A percentile compares a stretch with the other conserved stretches of the same genome.
These are phyloP conservation scores for Coemansia sp. DNA, from an alignment of 192 early-diverging fungal species.

Conservation along the genomic window DNA sequence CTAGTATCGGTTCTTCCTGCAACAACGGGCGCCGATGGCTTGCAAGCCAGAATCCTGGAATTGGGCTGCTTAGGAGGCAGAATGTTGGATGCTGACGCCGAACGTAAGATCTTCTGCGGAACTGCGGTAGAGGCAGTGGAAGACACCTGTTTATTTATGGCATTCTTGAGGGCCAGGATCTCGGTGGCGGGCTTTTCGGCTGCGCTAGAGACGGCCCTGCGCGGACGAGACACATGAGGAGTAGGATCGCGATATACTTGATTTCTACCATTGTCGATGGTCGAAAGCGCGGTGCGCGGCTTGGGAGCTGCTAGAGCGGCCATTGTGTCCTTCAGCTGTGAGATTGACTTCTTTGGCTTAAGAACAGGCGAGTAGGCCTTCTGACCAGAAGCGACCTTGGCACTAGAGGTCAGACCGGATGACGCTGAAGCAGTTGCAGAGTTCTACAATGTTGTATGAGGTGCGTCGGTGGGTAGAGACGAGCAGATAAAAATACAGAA, in stretches of 20 bases:
- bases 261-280: conserved; percentile 20
- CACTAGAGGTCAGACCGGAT: too few species aligned
- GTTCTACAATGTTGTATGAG: too few species aligned
- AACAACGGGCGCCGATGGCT: conserved; percentile 5
- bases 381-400: too few species aligned
- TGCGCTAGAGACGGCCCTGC: conserved; percentile 6
- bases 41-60: background rate
- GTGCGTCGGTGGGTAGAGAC: too few species aligned
- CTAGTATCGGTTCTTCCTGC: conserved; percentile 1
- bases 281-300: conserved; percentile 33
- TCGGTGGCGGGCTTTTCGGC: conserved; percentile 7
- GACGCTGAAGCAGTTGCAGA: too few species aligned
- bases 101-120: conserved; percentile 21
- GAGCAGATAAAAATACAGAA: too few species aligned
- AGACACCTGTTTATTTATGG: background rate
- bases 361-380: too few species aligned
- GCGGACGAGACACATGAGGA: conserved; percentile 7
- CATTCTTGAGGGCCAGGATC: background rate
- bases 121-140: background rate
- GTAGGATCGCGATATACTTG: conserved; percentile 42
- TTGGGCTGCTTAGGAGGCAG: conserved; percentile 4
- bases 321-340: conserved; percentile 11
- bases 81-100: conserved; percentile 32
- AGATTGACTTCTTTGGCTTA: too few species aligned
- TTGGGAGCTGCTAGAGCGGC: conserved; percentile 24